Base-by-base conservation (phyloP, 331 rosid species). In the Arachis monticola region DNA sequence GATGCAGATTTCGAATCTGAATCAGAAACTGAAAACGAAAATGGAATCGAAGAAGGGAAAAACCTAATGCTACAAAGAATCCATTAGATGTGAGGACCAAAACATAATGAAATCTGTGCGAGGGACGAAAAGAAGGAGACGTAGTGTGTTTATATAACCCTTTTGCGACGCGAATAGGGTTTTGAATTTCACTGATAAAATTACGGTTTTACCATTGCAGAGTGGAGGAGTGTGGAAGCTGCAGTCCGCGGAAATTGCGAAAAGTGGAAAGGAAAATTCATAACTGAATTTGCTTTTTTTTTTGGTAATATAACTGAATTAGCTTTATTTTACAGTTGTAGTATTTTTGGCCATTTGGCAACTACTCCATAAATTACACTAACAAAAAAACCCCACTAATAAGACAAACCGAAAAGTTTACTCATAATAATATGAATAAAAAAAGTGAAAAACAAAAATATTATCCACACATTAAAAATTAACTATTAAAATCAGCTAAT, bases 1-100 rank as follows among this genome's bases (percentile, higher is more conserved):
- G 83, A 87, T 89, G 93, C 93, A 5, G 13, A 0, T 10, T 17
- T 7, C 3, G 0, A 0, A 64, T 10, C 1, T n/a, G 1, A 30
- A 42, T 60, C 0, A 12, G 0, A 11, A 38, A 27, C 5, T 27
- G 11, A 48, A 45, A 22, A 13, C 0, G 27, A 0, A 2, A 68
- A 11, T 5, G 8, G 59, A 10, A 0, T 6, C n/a, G 3, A 42
- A 31, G 6, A 38, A 12, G 55, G 13, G 2, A 27, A 11, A 61
- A 11, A 61, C 14, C 11, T 0, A 40, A 1, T 48, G 64, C 2
- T 51, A 2, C 8, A 27, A 22, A 10, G 4, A 44, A 6, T 2
- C 2, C 3, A 4, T 48, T 4, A 40, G 78, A 76, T 27, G 30
- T 27, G 30, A 27, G 30, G 30, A 27, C 30, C 1, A 27, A 27